A percentile compares a stretch with the other conserved stretches of the same genome.
phyloP scores from a whole-genome alignment of 495 filamentous ascomycete genomes.

The Tuber melanosporum region DNA sequence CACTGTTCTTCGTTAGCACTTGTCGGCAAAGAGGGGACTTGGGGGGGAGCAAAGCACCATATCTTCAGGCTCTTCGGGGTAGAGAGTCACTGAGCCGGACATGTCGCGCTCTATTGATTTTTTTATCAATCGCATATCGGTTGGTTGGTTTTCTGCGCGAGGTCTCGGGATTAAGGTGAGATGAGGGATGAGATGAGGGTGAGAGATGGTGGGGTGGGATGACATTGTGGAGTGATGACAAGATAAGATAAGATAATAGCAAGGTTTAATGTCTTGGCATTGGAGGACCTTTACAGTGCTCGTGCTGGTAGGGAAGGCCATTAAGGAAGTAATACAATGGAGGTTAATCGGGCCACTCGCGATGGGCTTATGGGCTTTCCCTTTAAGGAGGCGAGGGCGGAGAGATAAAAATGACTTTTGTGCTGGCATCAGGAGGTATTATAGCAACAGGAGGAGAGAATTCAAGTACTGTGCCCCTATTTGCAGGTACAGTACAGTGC shows the following conservation, averaged over 20 bases:
- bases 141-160: background rate
- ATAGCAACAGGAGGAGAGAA: too few relatives aligned
- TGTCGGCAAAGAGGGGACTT: background rate
- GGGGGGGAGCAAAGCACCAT: constrained; percentile 57
- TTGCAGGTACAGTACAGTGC: too few relatives aligned
- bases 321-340: background rate
- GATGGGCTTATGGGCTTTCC: too few relatives aligned
- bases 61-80: constrained; percentile 89
- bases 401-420: too few relatives aligned
- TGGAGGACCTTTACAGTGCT: background rate
- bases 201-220: constrained; percentile 6
- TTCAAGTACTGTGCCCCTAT: too few relatives aligned
- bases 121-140: constrained; percentile 25
- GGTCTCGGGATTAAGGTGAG: background rate
- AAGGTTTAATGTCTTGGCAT: background rate
- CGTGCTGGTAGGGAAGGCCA: background rate
- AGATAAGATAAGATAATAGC: constrained; percentile 18
- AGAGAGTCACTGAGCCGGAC: constrained; percentile 63
- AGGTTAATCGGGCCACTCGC: background rate
- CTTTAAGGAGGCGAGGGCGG: background rate
- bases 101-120: constrained; percentile 34
- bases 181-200: background rate
- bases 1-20: constrained; percentile 53
- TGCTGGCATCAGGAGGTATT: too few relatives aligned
- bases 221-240: background rate